A percentile compares a stretch with the other conserved stretches of the same genome.
Evolutionary conservation across 192 early-diverging fungal genomes (phyloP).

Genomic region (Coemansia asiatica): DNA sequence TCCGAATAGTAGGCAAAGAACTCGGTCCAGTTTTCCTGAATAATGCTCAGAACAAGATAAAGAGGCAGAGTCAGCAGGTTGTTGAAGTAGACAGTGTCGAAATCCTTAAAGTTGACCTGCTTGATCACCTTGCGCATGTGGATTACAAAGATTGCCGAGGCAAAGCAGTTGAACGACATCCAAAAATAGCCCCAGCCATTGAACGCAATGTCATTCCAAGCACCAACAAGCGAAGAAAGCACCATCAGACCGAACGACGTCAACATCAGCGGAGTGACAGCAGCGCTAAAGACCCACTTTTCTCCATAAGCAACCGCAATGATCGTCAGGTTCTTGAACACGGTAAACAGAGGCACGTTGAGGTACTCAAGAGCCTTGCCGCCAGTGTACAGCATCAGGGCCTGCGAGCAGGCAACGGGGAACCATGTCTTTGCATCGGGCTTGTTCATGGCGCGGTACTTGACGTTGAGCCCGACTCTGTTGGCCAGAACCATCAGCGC

Average conservation of each 20-base stretch:
- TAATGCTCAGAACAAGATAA: conserved; percentile 64
- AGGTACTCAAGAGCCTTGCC: conserved; percentile 91
- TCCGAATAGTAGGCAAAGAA: conserved; percentile 50
- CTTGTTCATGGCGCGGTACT: conserved; percentile 66
- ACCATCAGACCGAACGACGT: conserved; percentile 84
- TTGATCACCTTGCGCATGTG: conserved; percentile 90
- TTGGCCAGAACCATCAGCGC: conserved; percentile 59
- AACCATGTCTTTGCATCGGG: conserved; percentile 77
- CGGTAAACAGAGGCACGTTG: conserved; percentile 91
- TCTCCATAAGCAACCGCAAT: conserved; percentile 96
- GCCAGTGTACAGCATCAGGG: conserved; percentile 96
- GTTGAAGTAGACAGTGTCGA: conserved; percentile 98
- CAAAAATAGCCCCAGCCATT: conserved; percentile 72
- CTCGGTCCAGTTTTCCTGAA: conserved; percentile 69
- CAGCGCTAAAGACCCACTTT: conserved; percentile 76
- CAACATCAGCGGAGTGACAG: conserved; percentile 80
- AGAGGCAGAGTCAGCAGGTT: conserved; percentile 87
- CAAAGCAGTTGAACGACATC: conserved; percentile 92
- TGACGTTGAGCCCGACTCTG: conserved; percentile 58
- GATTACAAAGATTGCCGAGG: conserved; percentile 84
- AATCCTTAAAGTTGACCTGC: conserved; percentile 91
- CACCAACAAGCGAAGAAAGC: conserved; percentile 82
- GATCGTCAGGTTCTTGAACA: conserved; percentile 99
- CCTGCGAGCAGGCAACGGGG: conserved; percentile 78
- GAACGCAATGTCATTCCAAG: conserved; percentile 70